A percentile compares a stretch with the other conserved stretches of the same genome.
Evolutionary conservation across 2,329 filamentous ascomycete genomes (phyloP).

Genomic region (Penicillium sp.): DNA sequence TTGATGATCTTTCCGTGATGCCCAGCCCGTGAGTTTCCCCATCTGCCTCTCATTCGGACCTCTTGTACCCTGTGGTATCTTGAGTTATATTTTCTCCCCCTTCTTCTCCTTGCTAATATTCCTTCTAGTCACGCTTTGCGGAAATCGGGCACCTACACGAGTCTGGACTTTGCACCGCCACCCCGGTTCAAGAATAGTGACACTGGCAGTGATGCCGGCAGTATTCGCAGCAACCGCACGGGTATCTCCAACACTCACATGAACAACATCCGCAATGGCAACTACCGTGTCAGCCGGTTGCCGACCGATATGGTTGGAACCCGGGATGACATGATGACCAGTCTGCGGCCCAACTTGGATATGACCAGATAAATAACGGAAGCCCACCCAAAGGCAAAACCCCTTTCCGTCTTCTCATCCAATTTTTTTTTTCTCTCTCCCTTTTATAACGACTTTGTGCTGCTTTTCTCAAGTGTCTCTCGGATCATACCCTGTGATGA

Average conservation of each 20-base stretch:
- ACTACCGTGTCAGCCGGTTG: constrained; percentile 78
- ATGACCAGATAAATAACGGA: constrained; percentile 31
- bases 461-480: constrained; percentile 7
- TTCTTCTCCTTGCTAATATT: too few species aligned
- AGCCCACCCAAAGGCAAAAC: too few species aligned
- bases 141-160: constrained; percentile 45
- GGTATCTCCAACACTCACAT: constrained; percentile 67
- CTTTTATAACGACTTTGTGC: constrained; percentile 14
- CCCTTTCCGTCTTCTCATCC: neutral
- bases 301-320: constrained; percentile 78
- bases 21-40: constrained; percentile 75
- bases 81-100: neutral
- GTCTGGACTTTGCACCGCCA: constrained; percentile 46
- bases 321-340: constrained; percentile 57
- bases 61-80: neutral
- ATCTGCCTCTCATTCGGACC: neutral
- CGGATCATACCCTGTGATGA: constrained; percentile 16
- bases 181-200: constrained; percentile 42
- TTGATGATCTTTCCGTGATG: constrained; percentile 76
- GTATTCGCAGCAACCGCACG: constrained; percentile 63
- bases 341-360: constrained; percentile 54
- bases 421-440: neutral
- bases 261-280: constrained; percentile 70
- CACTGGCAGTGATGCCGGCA: constrained; percentile 41
- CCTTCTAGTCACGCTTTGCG: constrained; percentile 40